These are phyloP conservation scores for Skeletonema menzelii DNA, from an alignment of 108 stramenopile genomes.

Conservation along the genomic window DNA sequence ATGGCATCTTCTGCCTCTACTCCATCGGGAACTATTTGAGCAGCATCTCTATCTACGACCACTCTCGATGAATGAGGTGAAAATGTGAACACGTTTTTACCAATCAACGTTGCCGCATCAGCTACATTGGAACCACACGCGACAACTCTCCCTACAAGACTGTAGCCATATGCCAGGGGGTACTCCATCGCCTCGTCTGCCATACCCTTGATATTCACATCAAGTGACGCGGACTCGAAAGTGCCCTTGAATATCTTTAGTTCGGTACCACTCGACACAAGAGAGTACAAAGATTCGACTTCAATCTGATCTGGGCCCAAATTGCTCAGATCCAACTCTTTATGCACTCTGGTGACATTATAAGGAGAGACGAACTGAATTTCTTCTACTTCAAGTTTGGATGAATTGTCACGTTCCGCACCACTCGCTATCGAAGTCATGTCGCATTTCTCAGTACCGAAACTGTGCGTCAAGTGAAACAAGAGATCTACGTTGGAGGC, in stretches of 20 bases:
- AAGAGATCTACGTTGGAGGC: slow-evolving; percentile 83
- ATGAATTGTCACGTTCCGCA: not conserved
- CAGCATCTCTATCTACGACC: slow-evolving; percentile 58
- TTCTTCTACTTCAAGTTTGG: slow-evolving; percentile 33
- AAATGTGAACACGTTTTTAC: slow-evolving; percentile 82
- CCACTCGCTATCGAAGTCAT: not conserved
- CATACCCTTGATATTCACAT: slow-evolving; percentile 91
- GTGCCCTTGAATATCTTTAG: slow-evolving; percentile 88
- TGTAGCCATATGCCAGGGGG: slow-evolving; percentile 89
- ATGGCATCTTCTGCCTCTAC: slow-evolving; percentile 88
- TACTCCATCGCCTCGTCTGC: slow-evolving; percentile 80
- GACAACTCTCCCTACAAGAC: slow-evolving; percentile 77
- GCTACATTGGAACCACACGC: slow-evolving; percentile 68
- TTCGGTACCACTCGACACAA: slow-evolving; percentile 93
- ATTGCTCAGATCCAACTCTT: slow-evolving; percentile 12
- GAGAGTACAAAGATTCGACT: slow-evolving; percentile 72
- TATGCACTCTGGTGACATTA: slow-evolving; percentile 54
- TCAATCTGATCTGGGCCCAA: slow-evolving; percentile 65
- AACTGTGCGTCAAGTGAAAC: slow-evolving; percentile 45
- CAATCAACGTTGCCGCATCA: slow-evolving; percentile 55
- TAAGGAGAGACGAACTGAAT: slow-evolving; percentile 69
- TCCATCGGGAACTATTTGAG: slow-evolving; percentile 85
- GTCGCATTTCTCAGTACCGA: not conserved
- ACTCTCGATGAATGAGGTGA: slow-evolving; percentile 85
- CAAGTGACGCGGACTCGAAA: slow-evolving; percentile 79